Base-by-base conservation (phyloP, 2,329 filamentous ascomycete genomes). In the Paramyrothecium sp. region DNA sequence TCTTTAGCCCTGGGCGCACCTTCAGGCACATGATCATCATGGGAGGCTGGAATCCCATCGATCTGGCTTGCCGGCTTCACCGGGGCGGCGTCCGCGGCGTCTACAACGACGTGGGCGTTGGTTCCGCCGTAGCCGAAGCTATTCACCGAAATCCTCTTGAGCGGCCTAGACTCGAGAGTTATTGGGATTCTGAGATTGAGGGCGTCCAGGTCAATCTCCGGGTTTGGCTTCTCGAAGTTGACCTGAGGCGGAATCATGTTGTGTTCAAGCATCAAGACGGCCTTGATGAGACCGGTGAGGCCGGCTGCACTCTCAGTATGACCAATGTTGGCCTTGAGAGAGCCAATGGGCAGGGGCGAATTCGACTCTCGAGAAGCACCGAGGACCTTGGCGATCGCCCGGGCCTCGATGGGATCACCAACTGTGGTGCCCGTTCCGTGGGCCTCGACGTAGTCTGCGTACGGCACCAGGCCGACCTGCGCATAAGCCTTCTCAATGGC, bases 341-440 rank as follows among this genome's bases (percentile, higher is more conserved):
- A 78, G 5, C 78, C 78, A 2, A 79, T 72, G 53, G 69, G 75
- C 5, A 78, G 63, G 11, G 73, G 74, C 54, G 74, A 69, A 38
- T 72, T 65, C 11, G 66, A 57, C 41, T 70, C 67, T 16, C 74
- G 67, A 17, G 67, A 65, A 52, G 65, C 59, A 16, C 69, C 68
- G 23, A 77, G 67, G 12, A 70, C 69, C 3, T 61, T 60, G n/a
- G 69, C 61, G 22, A 81, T 73, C n/a, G 76, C 79, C 1, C 60
- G 62, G 0, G 75, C 75, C 60, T 82, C 80, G 19, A 74, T 71
- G 0, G 77, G 76, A 58, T 82, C 80, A 2, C 80, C 80, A 4
- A 75, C 74, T 30, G 69, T 64, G 2, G 79, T 82, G 3, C 78
- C 78, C 0, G 80, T 81, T 3, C 78, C 79, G 58, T 82, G 78